These are phyloP conservation scores for Pseudoperonospora humuli DNA, from an alignment of 352 stramenopile species.

Conservation along the genomic window DNA sequence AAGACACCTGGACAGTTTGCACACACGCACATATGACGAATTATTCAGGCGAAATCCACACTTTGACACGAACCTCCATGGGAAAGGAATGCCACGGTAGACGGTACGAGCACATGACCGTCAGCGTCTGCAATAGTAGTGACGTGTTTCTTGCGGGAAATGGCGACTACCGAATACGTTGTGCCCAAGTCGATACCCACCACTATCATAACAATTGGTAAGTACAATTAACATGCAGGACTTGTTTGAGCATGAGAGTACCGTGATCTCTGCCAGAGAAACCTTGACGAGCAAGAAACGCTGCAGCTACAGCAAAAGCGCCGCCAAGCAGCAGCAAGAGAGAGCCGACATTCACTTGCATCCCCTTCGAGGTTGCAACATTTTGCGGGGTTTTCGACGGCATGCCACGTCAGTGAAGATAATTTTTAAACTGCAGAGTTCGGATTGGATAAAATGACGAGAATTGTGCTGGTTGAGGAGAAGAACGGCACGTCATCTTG, in stretches of 20 bases:
- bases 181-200: slow-evolving; percentile 70
- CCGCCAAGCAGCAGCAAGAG: slow-evolving; percentile 38
- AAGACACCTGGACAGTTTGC: slow-evolving; percentile 21
- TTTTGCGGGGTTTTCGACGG: not conserved
- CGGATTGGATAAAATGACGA: no score
- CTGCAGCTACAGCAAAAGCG: slow-evolving; percentile 30
- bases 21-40: not conserved
- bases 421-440: no score
- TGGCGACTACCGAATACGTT: slow-evolving; percentile 72
- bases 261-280: slow-evolving; percentile 57
- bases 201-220: slow-evolving; percentile 14
- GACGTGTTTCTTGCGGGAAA: slow-evolving; percentile 54
- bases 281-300: slow-evolving; percentile 41
- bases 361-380: not conserved
- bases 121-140: slow-evolving; percentile 48
- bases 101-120: slow-evolving; percentile 48
- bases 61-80: slow-evolving; percentile 28
- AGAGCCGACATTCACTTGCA: slow-evolving; percentile 21
- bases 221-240: not conserved
- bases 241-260: slow-evolving; percentile 5
- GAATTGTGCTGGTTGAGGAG: no score
- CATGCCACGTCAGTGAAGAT: not conserved
- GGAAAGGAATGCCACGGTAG: slow-evolving; percentile 53
- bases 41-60: not conserved
- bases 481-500: no score